phyloP scores from a whole-genome alignment of 768 basidiomycete genomes.

The Amanita rimosa region DNA sequence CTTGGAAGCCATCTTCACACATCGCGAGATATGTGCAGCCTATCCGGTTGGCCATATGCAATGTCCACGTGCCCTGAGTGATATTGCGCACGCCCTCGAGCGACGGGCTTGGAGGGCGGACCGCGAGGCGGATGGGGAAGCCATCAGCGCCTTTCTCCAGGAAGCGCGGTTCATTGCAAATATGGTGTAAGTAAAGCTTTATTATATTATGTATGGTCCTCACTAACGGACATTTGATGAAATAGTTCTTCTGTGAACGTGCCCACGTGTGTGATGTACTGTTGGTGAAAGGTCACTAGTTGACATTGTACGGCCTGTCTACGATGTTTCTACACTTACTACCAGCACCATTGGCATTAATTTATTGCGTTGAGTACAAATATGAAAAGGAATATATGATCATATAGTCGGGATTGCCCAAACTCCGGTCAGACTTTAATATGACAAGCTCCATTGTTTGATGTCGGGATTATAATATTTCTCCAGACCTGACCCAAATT shows the following conservation, averaged over 20 bases:
- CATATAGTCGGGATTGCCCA: not conserved
- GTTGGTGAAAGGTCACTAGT: not conserved
- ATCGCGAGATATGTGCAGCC: conserved; percentile 57
- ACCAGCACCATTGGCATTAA: not conserved
- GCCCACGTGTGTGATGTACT: not conserved
- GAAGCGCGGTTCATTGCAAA: conserved; percentile 54
- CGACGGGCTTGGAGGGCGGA: conserved; percentile 58
- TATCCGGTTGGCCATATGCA: conserved; percentile 52
- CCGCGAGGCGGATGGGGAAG: conserved; percentile 59
- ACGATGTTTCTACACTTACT: not conserved
- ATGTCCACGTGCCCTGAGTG: conserved; percentile 55
- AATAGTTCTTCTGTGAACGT: not conserved
- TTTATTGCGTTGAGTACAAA: not conserved
- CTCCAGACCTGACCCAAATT: not conserved
- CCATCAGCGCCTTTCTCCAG: conserved; percentile 54
- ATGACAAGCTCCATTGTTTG: not conserved
- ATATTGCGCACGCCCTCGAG: conserved; percentile 56
- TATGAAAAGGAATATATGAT: no score
- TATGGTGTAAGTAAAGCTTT: conserved; percentile 17
- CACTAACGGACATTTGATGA: not conserved
- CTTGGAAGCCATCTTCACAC: conserved; percentile 68
- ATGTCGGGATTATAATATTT: no score
- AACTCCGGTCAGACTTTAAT: not conserved
- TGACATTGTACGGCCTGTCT: not conserved
- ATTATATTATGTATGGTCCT: not conserved